Evolutionary conservation across 495 filamentous ascomycete genomes (phyloP).

Genomic region (Hypoxylon perforatum): DNA sequence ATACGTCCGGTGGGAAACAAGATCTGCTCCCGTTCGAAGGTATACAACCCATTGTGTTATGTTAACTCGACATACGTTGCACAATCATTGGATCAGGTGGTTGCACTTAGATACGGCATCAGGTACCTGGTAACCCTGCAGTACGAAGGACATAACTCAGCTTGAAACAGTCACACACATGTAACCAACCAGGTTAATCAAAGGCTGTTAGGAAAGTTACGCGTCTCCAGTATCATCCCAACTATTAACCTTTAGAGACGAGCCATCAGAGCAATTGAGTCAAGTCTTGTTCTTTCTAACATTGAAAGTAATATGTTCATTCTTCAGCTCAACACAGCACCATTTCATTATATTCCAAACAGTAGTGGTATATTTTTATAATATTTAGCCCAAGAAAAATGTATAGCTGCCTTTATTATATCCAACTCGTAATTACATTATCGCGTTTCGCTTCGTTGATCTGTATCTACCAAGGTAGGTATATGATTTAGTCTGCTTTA

Average conservation of each 20-base stretch:
- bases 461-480: not conserved
- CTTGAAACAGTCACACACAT: too few relatives aligned
- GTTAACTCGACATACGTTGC: not conserved
- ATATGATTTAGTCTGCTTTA: constrained; percentile 45
- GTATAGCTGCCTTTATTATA: constrained; percentile 21
- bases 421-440: constrained; percentile 31
- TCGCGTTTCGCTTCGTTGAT: constrained; percentile 34
- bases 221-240: not conserved
- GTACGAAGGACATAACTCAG: too few relatives aligned
- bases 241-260: too few relatives aligned
- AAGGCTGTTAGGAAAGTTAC: too few relatives aligned
- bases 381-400: constrained; percentile 14
- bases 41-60: constrained; percentile 23
- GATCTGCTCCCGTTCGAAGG: constrained; percentile 7
- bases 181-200: too few relatives aligned
- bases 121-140: too few relatives aligned
- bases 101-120: too few relatives aligned
- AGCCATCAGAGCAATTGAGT: too few relatives aligned
- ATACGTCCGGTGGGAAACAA: not conserved
- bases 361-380: too few relatives aligned
- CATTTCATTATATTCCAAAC: constrained; percentile 1
- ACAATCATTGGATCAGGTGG: not conserved
- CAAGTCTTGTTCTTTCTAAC: too few relatives aligned
- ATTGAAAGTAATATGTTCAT: too few relatives aligned
- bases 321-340: not conserved